Percentiles rank a stretch among this genome's conserved stretches.
phyloP scores from a whole-genome alignment of 306 rosid genomes.

The Ammopiptanthus mongolicus region DNA sequence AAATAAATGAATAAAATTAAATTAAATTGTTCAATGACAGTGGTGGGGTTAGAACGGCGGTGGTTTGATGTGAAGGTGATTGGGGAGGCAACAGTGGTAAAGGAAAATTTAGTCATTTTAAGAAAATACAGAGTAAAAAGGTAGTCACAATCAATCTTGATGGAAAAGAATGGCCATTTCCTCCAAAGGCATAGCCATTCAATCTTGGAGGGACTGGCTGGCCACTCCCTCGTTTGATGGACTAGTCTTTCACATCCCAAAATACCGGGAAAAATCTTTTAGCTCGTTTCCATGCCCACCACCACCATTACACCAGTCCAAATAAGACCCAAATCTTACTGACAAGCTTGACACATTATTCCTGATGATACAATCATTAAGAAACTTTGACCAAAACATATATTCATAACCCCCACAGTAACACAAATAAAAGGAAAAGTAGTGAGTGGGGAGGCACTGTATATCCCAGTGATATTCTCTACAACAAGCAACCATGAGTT shows the following conservation, averaged over 20 bases:
- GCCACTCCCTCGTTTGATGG: not conserved
- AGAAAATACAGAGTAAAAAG: not conserved
- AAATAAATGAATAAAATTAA: not conserved
- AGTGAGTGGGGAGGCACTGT: not conserved
- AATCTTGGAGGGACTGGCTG: not conserved
- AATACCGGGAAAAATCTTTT: not conserved
- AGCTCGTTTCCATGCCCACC: not conserved
- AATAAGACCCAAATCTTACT: not conserved
- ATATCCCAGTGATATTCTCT: not conserved
- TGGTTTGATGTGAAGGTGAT: not conserved
- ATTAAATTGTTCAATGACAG: not conserved
- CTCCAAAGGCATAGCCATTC: not conserved
- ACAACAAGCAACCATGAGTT: slow-evolving; percentile 2
- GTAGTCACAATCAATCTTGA: not conserved
- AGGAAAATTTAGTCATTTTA: not conserved
- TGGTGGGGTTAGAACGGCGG: not conserved
- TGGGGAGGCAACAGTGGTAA: not conserved
- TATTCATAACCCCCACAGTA: not conserved
- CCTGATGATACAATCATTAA: not conserved
- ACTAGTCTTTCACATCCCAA: not conserved
- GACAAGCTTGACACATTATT: not conserved
- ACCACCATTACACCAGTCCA: not conserved
- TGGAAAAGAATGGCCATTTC: not conserved
- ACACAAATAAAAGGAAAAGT: not conserved
- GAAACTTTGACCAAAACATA: not conserved